Conservation (phyloP, 2,329 filamentous ascomycete genomes). For the Rhinocladiella similis region DNA sequence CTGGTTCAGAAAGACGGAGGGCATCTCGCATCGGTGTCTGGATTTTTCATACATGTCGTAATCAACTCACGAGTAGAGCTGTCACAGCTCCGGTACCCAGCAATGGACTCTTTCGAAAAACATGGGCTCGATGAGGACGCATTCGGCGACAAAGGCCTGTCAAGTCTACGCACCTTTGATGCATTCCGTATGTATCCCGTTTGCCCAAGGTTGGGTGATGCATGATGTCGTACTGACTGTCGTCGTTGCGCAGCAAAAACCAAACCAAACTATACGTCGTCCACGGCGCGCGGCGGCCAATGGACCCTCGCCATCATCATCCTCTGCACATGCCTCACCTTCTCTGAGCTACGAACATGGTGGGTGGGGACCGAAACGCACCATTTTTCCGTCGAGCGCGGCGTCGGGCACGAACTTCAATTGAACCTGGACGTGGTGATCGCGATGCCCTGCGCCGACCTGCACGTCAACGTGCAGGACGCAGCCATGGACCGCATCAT, state of each 20-base stretch:
- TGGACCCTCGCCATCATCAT: conserved; percentile 84
- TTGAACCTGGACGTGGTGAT: conserved; percentile 96
- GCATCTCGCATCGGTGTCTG: background rate
- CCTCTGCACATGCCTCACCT: conserved; percentile 72
- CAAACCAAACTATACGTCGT: conserved; percentile 86
- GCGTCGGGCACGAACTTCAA: conserved; percentile 81
- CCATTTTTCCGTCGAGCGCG: conserved; percentile 91
- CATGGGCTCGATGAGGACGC: conserved; percentile 72
- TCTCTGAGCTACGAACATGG: conserved; percentile 79
- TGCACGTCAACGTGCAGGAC: conserved; percentile 98
- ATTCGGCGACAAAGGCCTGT: conserved; percentile 70
- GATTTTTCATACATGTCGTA: conserved; percentile 13
- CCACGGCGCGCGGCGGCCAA: conserved; percentile 83
- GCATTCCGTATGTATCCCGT: conserved; percentile 77
- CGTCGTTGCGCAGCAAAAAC: conserved; percentile 71
- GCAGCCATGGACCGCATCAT: conserved; percentile 89
- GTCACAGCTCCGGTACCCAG: conserved; percentile 7
- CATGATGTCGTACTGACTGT: background rate
- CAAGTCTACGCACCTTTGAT: conserved; percentile 79
- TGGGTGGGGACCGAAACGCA: conserved; percentile 81
- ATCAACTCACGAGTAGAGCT: conserved; percentile 12
- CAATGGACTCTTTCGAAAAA: conserved; percentile 39
- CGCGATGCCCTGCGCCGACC: conserved; percentile 78
- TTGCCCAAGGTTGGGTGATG: background rate
- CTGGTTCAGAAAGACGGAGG: background rate